Percentiles rank a stretch among this genome's conserved stretches.
Evolutionary conservation across 441 rosid species (phyloP).

Genomic region (Arabidopsis hybrid): DNA sequence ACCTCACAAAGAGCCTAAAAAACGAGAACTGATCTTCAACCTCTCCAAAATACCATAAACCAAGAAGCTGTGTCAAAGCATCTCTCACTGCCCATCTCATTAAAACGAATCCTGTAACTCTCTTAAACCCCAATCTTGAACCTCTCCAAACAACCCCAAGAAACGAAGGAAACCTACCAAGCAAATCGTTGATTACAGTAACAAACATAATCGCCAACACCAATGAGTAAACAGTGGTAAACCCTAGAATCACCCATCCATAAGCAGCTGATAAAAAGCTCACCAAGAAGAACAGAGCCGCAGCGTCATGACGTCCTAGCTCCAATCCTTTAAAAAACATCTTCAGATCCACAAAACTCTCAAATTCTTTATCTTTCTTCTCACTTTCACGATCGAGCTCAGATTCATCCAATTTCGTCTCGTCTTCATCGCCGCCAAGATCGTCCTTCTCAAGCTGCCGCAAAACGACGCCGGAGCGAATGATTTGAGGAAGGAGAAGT

Average conservation of each 20-base stretch:
- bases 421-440: slow-evolving; percentile 1
- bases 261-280: slow-evolving; percentile 89
- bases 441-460: slow-evolving; percentile 44
- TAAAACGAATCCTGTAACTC: slow-evolving; percentile 85
- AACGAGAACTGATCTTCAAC: slow-evolving; percentile 88
- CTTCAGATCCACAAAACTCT: slow-evolving; percentile 62
- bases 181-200: slow-evolving; percentile 69
- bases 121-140: slow-evolving; percentile 79
- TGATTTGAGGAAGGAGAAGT: slow-evolving; percentile 57
- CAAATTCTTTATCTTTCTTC: slow-evolving; percentile 51
- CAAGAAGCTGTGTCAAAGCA: slow-evolving; percentile 87
- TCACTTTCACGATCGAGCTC: slow-evolving; percentile 33
- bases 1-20: slow-evolving; percentile 83
- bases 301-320: slow-evolving; percentile 79
- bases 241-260: slow-evolving; percentile 94
- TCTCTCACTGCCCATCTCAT: slow-evolving; percentile 97
- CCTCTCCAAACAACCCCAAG: slow-evolving; percentile 73
- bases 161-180: slow-evolving; percentile 66
- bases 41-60: slow-evolving; percentile 89
- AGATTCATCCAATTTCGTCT: slow-evolving; percentile 27
- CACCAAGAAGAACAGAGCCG: slow-evolving; percentile 70
- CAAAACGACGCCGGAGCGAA: slow-evolving; percentile 65
- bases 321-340: slow-evolving; percentile 73
- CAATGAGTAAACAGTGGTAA: slow-evolving; percentile 83
- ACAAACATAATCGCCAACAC: slow-evolving; percentile 76